Conservation (phyloP, 2,329 filamentous ascomycete species). For the Curvularia eragrostidis region DNA sequence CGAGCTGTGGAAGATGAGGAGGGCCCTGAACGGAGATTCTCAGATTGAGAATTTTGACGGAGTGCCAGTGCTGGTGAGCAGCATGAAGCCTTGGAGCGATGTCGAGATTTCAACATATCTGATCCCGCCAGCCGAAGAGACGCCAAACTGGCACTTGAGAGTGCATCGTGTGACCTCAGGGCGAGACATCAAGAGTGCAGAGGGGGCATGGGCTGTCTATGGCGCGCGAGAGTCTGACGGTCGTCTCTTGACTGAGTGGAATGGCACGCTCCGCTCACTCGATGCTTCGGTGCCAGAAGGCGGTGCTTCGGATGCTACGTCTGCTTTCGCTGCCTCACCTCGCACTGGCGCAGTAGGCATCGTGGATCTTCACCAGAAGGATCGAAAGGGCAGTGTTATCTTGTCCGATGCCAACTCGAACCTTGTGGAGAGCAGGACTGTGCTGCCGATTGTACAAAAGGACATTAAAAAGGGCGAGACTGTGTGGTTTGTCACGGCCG, state of each 20-base stretch:
- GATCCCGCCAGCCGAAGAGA: slow-evolving; percentile 64
- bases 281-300: slow-evolving; percentile 53
- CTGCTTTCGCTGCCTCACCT: slow-evolving; percentile 56
- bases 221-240: slow-evolving; percentile 66
- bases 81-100: slow-evolving; percentile 74
- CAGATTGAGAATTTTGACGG: slow-evolving; percentile 64
- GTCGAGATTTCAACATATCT: slow-evolving; percentile 71
- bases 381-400: slow-evolving; percentile 68
- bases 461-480: slow-evolving; percentile 64
- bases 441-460: slow-evolving; percentile 72
- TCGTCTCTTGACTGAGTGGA: slow-evolving; percentile 56
- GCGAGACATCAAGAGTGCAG: slow-evolving; percentile 71
- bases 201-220: slow-evolving; percentile 75
- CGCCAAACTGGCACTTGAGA: slow-evolving; percentile 71
- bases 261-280: slow-evolving; percentile 33
- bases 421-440: slow-evolving; percentile 72
- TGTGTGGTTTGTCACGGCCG: slow-evolving; percentile 72
- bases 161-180: slow-evolving; percentile 66
- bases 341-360: slow-evolving; percentile 61
- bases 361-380: slow-evolving; percentile 50
- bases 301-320: slow-evolving; percentile 32
- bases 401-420: slow-evolving; percentile 83
- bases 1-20: slow-evolving; percentile 79
- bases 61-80: slow-evolving; percentile 68
- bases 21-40: slow-evolving; percentile 67